Evolutionary conservation across 768 basidiomycete genomes (phyloP).

Genomic region (Tricholoma hemisulphureum): DNA sequence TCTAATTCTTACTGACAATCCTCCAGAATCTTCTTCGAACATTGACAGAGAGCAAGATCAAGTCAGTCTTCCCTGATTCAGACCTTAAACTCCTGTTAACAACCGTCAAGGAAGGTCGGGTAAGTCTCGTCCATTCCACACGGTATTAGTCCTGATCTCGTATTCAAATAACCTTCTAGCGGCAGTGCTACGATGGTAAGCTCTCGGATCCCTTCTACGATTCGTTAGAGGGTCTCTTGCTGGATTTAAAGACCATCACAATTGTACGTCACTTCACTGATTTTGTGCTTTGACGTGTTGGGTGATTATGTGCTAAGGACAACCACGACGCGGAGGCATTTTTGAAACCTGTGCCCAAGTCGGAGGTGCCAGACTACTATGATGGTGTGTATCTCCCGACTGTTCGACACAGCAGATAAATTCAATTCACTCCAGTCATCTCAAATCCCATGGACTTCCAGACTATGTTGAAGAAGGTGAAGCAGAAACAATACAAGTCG

Average conservation of each 20-base stretch:
- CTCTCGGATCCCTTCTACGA: slow-evolving; percentile 90
- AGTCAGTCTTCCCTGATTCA: slow-evolving; percentile 53
- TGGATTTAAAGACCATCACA: slow-evolving; percentile 78
- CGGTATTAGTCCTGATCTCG: slow-evolving; percentile 5
- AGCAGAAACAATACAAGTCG: slow-evolving; percentile 86
- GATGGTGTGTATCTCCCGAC: slow-evolving; percentile 56
- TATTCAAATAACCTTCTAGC: slow-evolving; percentile 20
- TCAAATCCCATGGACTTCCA: slow-evolving; percentile 93
- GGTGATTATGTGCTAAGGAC: slow-evolving; percentile 45
- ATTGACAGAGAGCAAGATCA: slow-evolving; percentile 74
- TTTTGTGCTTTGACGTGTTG: slow-evolving; percentile 21
- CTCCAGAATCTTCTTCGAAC: slow-evolving; percentile 85
- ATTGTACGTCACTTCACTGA: slow-evolving; percentile 45
- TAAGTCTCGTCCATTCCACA: slow-evolving; percentile 43
- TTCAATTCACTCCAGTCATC: slow-evolving; percentile 61
- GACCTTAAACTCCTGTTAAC: slow-evolving; percentile 82
- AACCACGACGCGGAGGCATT: slow-evolving; percentile 93
- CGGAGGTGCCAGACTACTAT: slow-evolving; percentile 92
- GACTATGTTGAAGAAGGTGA: slow-evolving; percentile 92
- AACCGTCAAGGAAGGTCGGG: slow-evolving; percentile 85
- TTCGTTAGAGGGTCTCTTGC: slow-evolving; percentile 83
- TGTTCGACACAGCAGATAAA: slow-evolving; percentile 5
- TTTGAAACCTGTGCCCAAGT: slow-evolving; percentile 85
- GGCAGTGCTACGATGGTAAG: slow-evolving; percentile 60
- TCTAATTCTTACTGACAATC: slow-evolving; percentile 11